Evolutionary conservation across 2,329 filamentous ascomycete genomes (phyloP), one percentile per base, ranked within the genome.

Genomic region (Myriosclerotinia scirpicola): DNA sequence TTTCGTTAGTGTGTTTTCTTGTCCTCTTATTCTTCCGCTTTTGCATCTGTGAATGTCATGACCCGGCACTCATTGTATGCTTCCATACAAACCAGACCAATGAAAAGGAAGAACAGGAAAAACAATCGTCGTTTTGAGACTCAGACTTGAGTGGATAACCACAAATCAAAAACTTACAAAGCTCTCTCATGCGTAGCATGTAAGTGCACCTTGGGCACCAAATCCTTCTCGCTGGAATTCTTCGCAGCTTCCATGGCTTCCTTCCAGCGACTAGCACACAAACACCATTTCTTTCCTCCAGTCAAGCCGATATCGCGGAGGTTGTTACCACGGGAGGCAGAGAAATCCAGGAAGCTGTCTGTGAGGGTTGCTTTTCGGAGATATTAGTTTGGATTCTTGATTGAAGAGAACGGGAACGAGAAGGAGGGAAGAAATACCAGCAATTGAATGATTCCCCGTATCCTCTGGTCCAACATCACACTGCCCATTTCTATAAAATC

Each of bases 321-420:
- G 72, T 88, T 83, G 72, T 88, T 88, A 50, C 85, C 86, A 48
- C 81, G 80, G 5, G 80, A 79, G 22, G 85, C 84, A 42, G 81
- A 81, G 78, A 85, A 88, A 73, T 87, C 84, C 44, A 88, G 83
- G 75, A 89, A 89, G 71, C 85, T 82, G 67, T 86, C 80, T 11
- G 83, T 85, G 1, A 89, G 78, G 38, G 85, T 80, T 62, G 80
- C 83, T 74, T 48, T 34, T 52, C 22, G 44, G 15, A 52, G 5
- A 26, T n/a, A 12, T 67, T 26, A 54, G 54, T 34, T 30, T 15
- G 8, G n/a, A n/a, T 26, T 46, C 8, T 17, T 53, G 30, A 14
- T 8, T 12, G 9, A 40, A 38, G 17, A 4, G 30, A 34, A 34
- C 6, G 30, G n/a, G 30, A 30, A 4, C 3, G 22, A 0, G 3